Conservation (phyloP, 2,329 filamentous ascomycete species). For the Aspergillus texensis region DNA sequence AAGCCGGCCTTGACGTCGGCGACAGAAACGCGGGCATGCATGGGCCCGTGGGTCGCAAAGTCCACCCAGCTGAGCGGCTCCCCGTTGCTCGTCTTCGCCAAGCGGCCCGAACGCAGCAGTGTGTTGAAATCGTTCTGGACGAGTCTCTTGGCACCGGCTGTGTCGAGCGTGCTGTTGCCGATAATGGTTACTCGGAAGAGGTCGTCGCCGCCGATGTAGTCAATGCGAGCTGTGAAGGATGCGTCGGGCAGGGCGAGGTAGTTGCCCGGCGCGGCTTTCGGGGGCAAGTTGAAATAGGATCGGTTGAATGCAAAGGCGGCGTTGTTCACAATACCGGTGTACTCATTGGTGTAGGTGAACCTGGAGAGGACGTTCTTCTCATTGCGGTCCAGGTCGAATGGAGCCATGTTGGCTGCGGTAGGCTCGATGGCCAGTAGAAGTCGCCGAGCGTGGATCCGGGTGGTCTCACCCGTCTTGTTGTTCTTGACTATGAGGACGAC, state of each 20-base stretch:
- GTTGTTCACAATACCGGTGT: conserved; percentile 39
- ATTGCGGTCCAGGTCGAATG: conserved; percentile 36
- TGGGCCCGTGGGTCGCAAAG: conserved; percentile 32
- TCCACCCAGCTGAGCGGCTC: conserved; percentile 24
- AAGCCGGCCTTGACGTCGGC: conserved; percentile 38
- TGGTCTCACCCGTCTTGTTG: conserved; percentile 27
- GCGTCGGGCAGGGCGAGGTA: conserved; percentile 21
- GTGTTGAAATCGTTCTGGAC: conserved; percentile 22
- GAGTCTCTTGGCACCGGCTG: conserved; percentile 17
- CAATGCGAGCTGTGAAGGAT: conserved; percentile 21
- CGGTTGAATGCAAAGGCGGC: conserved; percentile 29
- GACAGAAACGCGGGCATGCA: conserved; percentile 34
- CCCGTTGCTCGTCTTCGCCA: conserved; percentile 9
- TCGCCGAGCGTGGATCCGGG: conserved; percentile 36
- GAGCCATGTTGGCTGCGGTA: conserved; percentile 34
- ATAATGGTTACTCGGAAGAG: conserved; percentile 27
- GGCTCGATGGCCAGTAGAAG: conserved; percentile 45
- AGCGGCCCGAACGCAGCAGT: conserved; percentile 15
- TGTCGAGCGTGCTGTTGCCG: conserved; percentile 20
- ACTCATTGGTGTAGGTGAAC: conserved; percentile 38
- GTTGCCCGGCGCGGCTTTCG: conserved; percentile 45
- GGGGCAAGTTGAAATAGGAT: conserved; percentile 41
- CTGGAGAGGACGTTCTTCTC: conserved; percentile 40
- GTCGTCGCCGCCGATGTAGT: conserved; percentile 25
- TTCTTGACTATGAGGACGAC: conserved; percentile 36